Base-by-base conservation (phyloP, 306 rosid species). In the Acacia crassicarpa region DNA sequence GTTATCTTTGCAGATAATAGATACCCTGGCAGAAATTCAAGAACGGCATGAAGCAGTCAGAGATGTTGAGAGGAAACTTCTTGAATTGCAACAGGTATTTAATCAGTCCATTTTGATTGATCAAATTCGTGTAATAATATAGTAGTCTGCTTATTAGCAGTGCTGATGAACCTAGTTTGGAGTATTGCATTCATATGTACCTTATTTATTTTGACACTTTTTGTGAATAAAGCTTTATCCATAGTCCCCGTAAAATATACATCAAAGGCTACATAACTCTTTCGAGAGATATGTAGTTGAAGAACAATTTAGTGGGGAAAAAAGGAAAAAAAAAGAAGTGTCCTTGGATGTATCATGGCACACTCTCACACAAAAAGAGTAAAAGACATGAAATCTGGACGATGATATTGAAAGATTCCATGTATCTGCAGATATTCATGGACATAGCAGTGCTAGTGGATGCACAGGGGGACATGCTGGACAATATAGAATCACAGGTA, bases 1-100 rank as follows among this genome's bases (percentile, higher is more conserved):
- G 43, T 75, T 67, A 51, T 86, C 74, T 54, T 78, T 89, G 87
- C 84, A 95, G 99, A 86, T 95, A 86, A 78, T 88, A 90, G 99
- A 92, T 82, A 92, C 99, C 12, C 87, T 93, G 46, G 97, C 97
- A 3, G 98, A 95, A 89, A 95, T 95, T 85, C 99, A 95, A 51
- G 99, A 95, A 85, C 96, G 98, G 35, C 97, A 95, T 48, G 94
- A 87, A 85, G 99, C 98, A 22, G 99, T 92, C 63, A 89, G 97
- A 91, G 99, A 92, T 6, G 89, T 95, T 44, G 99, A 95, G 88
- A 93, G 80, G 84, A 95, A 95, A 86, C 94, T 95, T 79, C 97
- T 93, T n/a, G 96, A 89, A 77, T 81, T 95, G 78, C 97, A 93
- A 17, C 98, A 95, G 94, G 98, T 95, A 87, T 80, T 56, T 81